Evolutionary conservation across 2,329 filamentous ascomycete species (phyloP).

Genomic region (Amauroascus verrucosus): DNA sequence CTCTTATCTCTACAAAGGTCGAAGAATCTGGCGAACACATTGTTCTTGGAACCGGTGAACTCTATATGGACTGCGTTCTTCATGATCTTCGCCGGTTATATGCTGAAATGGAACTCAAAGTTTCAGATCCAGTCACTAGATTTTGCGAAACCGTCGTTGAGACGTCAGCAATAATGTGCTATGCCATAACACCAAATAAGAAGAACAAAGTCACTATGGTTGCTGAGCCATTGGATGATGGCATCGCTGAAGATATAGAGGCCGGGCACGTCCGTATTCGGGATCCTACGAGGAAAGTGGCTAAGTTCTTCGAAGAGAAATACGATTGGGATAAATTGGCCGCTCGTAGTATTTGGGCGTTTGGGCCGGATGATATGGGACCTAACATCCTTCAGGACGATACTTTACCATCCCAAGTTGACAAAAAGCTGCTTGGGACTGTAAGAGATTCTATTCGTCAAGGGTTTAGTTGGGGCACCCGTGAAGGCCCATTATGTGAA

Average conservation of each 20-base stretch:
- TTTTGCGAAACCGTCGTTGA: constrained; percentile 98
- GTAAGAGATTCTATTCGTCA: constrained; percentile 90
- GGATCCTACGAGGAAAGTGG: constrained; percentile 83
- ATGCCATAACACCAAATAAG: constrained; percentile 95
- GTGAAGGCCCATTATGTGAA: constrained; percentile 94
- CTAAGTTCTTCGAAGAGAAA: constrained; percentile 93
- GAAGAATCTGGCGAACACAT: constrained; percentile 97
- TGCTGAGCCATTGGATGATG: constrained; percentile 87
- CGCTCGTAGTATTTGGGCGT: constrained; percentile 93
- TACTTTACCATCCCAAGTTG: constrained; percentile 84
- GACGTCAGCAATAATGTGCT: constrained; percentile 95
- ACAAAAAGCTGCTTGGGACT: constrained; percentile 77
- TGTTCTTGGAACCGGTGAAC: constrained; percentile 83
- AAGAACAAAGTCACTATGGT: constrained; percentile 99
- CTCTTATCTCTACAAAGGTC: constrained; percentile 89
- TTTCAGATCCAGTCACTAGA: constrained; percentile 91
- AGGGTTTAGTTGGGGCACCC: constrained; percentile 91
- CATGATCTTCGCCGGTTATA: constrained; percentile 90
- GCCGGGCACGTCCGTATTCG: constrained; percentile 80
- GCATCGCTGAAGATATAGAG: constrained; percentile 92
- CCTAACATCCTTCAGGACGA: constrained; percentile 96
- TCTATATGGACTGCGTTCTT: constrained; percentile 99
- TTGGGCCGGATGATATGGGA: constrained; percentile 87
- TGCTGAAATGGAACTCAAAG: constrained; percentile 98
- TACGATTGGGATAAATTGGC: constrained; percentile 96